Percentiles rank a stretch among this genome's conserved stretches.
Conservation (phyloP, 495 filamentous ascomycete species). For the Chaetomium tenue region DNA sequence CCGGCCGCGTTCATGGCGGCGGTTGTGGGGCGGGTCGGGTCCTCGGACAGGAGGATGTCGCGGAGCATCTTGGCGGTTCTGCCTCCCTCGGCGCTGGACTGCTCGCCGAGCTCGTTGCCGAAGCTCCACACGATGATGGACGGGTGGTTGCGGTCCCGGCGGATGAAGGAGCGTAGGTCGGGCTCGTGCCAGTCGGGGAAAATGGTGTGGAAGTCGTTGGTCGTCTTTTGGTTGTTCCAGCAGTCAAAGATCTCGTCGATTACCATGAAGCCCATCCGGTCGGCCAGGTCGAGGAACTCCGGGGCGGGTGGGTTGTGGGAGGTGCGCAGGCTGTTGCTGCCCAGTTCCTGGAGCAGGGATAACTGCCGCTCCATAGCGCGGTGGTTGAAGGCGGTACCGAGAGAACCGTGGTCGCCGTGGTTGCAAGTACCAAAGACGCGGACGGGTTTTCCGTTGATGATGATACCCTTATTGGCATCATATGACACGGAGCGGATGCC, state of each 20-base stretch:
- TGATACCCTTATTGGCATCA: conserved; percentile 41
- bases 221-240: conserved; percentile 44
- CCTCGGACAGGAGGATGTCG: conserved; percentile 41
- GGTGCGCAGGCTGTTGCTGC: conserved; percentile 48
- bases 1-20: conserved; percentile 43
- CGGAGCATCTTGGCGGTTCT: conserved; percentile 34
- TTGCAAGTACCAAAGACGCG: conserved; percentile 46
- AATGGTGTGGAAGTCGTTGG: conserved; percentile 49
- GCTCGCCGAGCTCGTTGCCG: conserved; percentile 51
- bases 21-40: conserved; percentile 42
- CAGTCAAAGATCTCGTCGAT: conserved; percentile 53
- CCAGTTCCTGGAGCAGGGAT: conserved; percentile 48
- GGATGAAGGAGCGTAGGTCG: conserved; percentile 47
- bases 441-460: conserved; percentile 43
- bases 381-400: conserved; percentile 49
- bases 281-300: conserved; percentile 57
- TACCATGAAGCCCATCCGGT: conserved; percentile 58
- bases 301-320: conserved; percentile 54
- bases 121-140: conserved; percentile 50
- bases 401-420: conserved; percentile 50
- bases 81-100: conserved; percentile 32
- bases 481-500: conserved; percentile 44
- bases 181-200: conserved; percentile 50
- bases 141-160: conserved; percentile 53
- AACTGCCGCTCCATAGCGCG: conserved; percentile 47